Percentiles rank a stretch among this genome's conserved stretches.
phyloP scores from a whole-genome alignment of 2,329 filamentous ascomycete species.

The Venturia asperata region DNA sequence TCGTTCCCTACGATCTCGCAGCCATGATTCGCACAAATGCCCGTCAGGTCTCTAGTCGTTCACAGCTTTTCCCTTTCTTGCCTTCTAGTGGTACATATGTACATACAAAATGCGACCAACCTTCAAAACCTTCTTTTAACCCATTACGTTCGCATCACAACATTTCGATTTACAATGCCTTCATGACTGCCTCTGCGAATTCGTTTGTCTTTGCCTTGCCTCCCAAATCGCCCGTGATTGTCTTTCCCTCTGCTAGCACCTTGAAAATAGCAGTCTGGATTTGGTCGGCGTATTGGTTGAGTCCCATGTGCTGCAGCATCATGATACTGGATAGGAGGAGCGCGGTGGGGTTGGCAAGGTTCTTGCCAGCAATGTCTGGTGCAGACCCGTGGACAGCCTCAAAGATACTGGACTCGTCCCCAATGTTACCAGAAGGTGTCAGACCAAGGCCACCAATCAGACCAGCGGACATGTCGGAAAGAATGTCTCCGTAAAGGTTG shows the following conservation, averaged over 20 bases:
- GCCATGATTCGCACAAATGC: slow-evolving; percentile 5
- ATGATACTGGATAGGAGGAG: slow-evolving; percentile 94
- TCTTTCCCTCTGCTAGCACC: slow-evolving; percentile 90
- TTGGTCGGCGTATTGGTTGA: slow-evolving; percentile 72
- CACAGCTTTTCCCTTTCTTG: background rate
- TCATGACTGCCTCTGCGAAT: slow-evolving; percentile 88
- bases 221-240: slow-evolving; percentile 89
- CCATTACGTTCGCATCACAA: slow-evolving; percentile 11
- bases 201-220: slow-evolving; percentile 94
- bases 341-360: slow-evolving; percentile 92
- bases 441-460: slow-evolving; percentile 96
- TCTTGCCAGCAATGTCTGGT: slow-evolving; percentile 93
- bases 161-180: slow-evolving; percentile 24
- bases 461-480: slow-evolving; percentile 98
- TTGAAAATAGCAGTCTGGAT: slow-evolving; percentile 96
- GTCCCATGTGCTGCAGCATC: slow-evolving; percentile 98
- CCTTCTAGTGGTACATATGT: slow-evolving; percentile 12
- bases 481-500: slow-evolving; percentile 98
- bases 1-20: background rate
- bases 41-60: background rate
- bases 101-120: slow-evolving; percentile 1
- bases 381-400: slow-evolving; percentile 98
- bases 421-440: slow-evolving; percentile 96
- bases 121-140: background rate
- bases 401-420: slow-evolving; percentile 98